Base-by-base conservation (phyloP, 129 eudicot species). In the Tagetes erecta region DNA sequence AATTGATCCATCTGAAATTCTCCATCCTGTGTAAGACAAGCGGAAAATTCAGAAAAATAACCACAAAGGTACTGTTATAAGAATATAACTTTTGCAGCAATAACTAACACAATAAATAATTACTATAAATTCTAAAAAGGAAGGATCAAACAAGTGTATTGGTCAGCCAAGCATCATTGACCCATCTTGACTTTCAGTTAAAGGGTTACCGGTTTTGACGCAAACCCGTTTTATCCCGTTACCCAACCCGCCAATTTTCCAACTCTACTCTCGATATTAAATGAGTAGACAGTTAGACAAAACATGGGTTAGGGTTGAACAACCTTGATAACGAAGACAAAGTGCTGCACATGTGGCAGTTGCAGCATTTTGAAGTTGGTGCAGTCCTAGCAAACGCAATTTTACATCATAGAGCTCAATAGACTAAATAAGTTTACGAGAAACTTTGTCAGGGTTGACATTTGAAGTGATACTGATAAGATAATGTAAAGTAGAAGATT, bases 301-400 rank as follows among this genome's bases (percentile, higher is more conserved):
- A 38, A 44, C 8, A 31, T 39, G 62, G 62, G 44, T 44, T 58
- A 49, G 47, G 45, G 46, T 42, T 69, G 47, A 71, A 30, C 52
- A 66, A 91, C 99, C 99, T 88, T 91, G 92, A 82, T 82, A 58
- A 56, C 90, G 91, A 70, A 95, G 96, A 80, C 97, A 91, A 58
- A 91, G 91, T 60, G 99, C 97, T n/a, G 96, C 94, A 84, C 94
- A 88, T 77, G 92, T 81, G 50, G 96, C 96, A 8, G 97, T 95
- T 42, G 77, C 87, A 73, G 97, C 99, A 88, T 95, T 91, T 76
- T 86, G 94, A 76, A 95, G 99, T 82, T 95, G 99, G 80, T 95
- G 99, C 69, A 71, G 42, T 55, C 99, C 99, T 50, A 91, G 88
- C 92, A 95, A 78, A 34, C 84, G 71, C 71, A 95, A 56, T 50